Base-by-base conservation (phyloP, 2,329 filamentous ascomycete species). In the Decorospora gaudefroyi region DNA sequence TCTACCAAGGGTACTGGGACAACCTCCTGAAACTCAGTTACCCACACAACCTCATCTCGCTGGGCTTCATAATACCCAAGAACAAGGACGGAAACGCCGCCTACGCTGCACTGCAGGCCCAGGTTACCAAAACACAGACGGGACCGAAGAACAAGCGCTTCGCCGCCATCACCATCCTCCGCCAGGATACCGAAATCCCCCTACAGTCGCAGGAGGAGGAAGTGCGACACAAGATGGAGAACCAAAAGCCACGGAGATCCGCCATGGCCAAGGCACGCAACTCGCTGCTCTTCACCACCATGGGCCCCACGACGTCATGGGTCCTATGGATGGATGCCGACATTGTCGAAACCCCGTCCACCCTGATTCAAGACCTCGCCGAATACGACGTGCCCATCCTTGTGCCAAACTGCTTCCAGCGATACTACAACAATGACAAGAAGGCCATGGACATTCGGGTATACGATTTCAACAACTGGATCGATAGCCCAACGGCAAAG, bases 401-500 rank as follows among this genome's bases (percentile, higher is more conserved):
- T 42, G 90, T 91, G 1, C 90, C 93, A 37, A 99, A 99, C 69
- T 97, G 92, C 77, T 96, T 87, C 78, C 93, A 99, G 74, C 79
- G 87, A 52, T 97, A 83, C 59, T 76, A 74, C 59, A 73, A 79
- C 73, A 81, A 80, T 32, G 86, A 96, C 52, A 85, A 81, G 37
- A 85, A 86, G 62, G 78, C 83, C 53, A 81, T 82, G 75, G 83
- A 85, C 29, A 83, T 92, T 64, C 83, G 93, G 4, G 84, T 91
- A 0, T 99, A 99, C 70, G 93, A 99, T 74, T 97, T 86, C 78
- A 99, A 99, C 75, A 95, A 88, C 68, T 99, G 93, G 93, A 84
- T 92, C 63, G 93, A 99, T 67, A 95, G 88, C 65, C 80, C 85
- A 1, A 85, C 80, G 2, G 92, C 93, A 1, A 80, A 86, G 64